phyloP scores from a whole-genome alignment of 768 basidiomycete species.

The Pisolithus microcarpus region DNA sequence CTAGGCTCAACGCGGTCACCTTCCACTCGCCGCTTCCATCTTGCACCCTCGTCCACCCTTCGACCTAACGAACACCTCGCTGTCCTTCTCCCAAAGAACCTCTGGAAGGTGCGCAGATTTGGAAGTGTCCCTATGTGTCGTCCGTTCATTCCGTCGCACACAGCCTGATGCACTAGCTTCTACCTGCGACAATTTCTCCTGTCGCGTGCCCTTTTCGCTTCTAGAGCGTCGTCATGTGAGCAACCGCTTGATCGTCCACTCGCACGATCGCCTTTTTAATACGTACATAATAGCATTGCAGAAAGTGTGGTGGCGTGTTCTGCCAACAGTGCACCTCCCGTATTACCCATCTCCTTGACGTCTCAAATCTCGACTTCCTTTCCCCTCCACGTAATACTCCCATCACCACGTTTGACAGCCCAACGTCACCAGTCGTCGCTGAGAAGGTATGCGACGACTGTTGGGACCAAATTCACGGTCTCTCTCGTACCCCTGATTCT shows the following conservation, averaged over 20 bases:
- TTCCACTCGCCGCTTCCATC: constrained; percentile 13
- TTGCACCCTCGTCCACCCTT: constrained; percentile 11
- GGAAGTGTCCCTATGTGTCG: constrained; percentile 1
- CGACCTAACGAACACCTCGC: constrained; percentile 67
- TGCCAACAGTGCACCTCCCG: constrained; percentile 57
- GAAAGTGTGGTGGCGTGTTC: constrained; percentile 78
- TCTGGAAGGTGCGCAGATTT: constrained; percentile 60
- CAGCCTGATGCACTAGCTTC: constrained; percentile 58
- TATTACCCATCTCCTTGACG: constrained; percentile 60
- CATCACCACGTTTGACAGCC: constrained; percentile 48
- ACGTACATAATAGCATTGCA: constrained; percentile 53
- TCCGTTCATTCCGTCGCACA: constrained; percentile 13
- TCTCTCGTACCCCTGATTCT: constrained; percentile 34
- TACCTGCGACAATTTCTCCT: constrained; percentile 69
- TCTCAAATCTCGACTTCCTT: constrained; percentile 62
- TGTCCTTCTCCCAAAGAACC: constrained; percentile 56
- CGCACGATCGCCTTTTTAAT: constrained; percentile 11
- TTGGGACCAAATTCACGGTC: constrained; percentile 65
- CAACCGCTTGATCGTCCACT: constrained; percentile 8
- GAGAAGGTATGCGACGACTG: constrained; percentile 76
- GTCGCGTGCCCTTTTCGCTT: constrained; percentile 56
- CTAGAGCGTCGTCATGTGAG: constrained; percentile 71
- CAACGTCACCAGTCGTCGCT: constrained; percentile 48
- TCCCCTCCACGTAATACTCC: constrained; percentile 65
- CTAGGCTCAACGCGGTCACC: constrained; percentile 19